These are phyloP conservation scores for Diaporthe sp. DNA, from an alignment of 2,329 filamentous ascomycete genomes.

Conservation along the genomic window DNA sequence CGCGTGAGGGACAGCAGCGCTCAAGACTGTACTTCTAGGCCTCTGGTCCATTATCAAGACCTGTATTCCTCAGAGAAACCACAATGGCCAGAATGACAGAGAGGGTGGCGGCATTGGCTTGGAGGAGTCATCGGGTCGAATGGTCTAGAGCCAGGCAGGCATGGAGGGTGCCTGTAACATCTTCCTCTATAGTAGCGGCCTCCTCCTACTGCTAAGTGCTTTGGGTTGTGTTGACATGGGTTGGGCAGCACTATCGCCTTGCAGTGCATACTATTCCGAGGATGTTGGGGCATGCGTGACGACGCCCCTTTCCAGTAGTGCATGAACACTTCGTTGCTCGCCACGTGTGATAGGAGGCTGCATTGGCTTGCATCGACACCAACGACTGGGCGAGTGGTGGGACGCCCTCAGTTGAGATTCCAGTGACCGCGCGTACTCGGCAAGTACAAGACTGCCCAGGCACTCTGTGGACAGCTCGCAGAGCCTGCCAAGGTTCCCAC, in stretches of 20 bases:
- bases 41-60: background rate
- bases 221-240: background rate
- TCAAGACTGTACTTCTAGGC: background rate
- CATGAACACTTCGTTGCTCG: background rate
- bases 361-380: background rate
- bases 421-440: background rate
- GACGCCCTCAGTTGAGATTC: background rate
- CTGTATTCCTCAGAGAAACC: background rate
- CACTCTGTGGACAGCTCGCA: background rate
- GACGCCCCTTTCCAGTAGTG: conserved; percentile 12
- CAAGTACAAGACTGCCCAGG: background rate
- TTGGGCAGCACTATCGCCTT: background rate
- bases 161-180: background rate
- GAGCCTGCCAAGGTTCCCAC: background rate
- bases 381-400: background rate
- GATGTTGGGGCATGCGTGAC: background rate
- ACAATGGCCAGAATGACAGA: background rate
- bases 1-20: background rate
- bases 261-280: background rate
- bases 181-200: background rate
- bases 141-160: background rate
- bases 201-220: background rate
- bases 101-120: background rate
- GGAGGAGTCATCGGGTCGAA: background rate
- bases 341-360: background rate